These are phyloP conservation scores for Cercospora berteroae DNA, from an alignment of 2,329 filamentous ascomycete genomes.

Conservation along the genomic window DNA sequence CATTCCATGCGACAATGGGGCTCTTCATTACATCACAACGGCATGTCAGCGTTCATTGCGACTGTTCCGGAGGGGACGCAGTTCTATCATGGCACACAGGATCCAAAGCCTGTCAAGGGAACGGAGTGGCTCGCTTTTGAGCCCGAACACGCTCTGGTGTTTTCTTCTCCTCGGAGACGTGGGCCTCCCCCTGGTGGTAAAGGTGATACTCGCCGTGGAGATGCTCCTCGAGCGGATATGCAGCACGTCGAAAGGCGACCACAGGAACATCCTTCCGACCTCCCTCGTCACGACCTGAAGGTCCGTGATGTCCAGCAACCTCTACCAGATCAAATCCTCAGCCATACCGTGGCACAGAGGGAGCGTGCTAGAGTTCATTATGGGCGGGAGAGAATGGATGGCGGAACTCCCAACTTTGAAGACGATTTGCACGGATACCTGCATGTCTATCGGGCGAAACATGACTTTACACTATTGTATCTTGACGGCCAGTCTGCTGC, in stretches of 20 bases:
- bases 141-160: constrained; percentile 67
- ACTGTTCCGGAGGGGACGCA: constrained; percentile 63
- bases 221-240: constrained; percentile 7
- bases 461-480: constrained; percentile 62
- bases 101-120: constrained; percentile 48
- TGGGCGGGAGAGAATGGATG: constrained; percentile 1
- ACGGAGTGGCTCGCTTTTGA: constrained; percentile 76
- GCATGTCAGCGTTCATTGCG: constrained; percentile 68
- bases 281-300: constrained; percentile 14
- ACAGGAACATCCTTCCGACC: constrained; percentile 4
- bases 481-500: constrained; percentile 69
- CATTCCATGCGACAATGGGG: constrained; percentile 73
- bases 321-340: constrained; percentile 8
- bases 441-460: constrained; percentile 62
- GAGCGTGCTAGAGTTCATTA: constrained; percentile 9
- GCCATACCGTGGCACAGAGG: constrained; percentile 16
- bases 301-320: constrained; percentile 8
- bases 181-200: constrained; percentile 16
- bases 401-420: neutral
- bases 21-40: constrained; percentile 70
- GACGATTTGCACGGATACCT: constrained; percentile 53
- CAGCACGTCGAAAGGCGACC: constrained; percentile 13
- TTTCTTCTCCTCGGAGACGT: constrained; percentile 48
- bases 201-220: neutral
- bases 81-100: constrained; percentile 63